Evolutionary conservation across 192 early-diverging fungal species (phyloP), one percentile per base, ranked within the genome.

Genomic region (Phycomyces blakesleeanus): DNA sequence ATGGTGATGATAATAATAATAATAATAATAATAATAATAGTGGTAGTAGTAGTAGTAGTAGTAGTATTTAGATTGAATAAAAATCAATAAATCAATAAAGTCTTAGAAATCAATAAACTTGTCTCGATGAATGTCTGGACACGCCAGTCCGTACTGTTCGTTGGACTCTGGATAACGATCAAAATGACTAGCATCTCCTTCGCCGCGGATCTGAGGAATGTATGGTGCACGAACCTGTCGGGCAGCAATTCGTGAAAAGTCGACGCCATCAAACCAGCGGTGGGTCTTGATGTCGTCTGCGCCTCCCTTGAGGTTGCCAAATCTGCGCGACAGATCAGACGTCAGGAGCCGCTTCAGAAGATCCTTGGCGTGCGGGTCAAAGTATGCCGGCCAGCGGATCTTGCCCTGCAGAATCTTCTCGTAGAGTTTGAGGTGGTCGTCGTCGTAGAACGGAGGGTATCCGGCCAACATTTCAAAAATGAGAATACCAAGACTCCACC

Each of bases 401-500:
- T 81, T 85, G 29, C 94, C 91, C 1, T 82, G 81, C 61, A 96
- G 72, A 59, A 96, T 95, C 76, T 93, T 94, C 76, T 94, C 93
- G 68, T 94, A 95, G 57, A 96, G 68, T 56, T 88, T 87, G 71
- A 91, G 86, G 68, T 92, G 93, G 76, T 94, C 91, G 63, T 96
- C 92, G 74, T 94, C 93, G 69, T 91, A 92, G 77, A 96, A 96
- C 27, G 94, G 94, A 41, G 94, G 93, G 68, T 93, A 88, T 15
- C 94, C 94, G 7, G 94, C 94, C 26, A 94, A 77, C 94, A 96
- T 96, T 76, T 94, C 93, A 68, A 91, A 94, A 50, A 96, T 92
- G 42, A 96, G 67, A 47, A 96, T 83, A 27, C 94, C 94, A 64
- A 96, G 83, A 39, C 92, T 89, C 83, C 90, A 96, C 94, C 94